Conservation (phyloP, 441 rosid species). For the Gossypium gossypioides region DNA sequence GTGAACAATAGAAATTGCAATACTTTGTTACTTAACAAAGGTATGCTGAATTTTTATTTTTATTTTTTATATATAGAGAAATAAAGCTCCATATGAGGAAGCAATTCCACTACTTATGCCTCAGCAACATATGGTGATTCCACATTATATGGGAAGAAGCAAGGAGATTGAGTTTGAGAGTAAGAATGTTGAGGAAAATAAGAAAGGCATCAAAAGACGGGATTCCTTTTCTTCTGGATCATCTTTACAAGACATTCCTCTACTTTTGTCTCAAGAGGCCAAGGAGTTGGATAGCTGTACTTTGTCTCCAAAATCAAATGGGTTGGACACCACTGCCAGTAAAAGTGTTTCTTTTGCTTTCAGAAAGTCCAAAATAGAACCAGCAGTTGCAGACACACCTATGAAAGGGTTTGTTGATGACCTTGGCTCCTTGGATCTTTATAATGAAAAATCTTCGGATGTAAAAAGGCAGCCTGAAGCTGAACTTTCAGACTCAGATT, state of each 20-base stretch:
- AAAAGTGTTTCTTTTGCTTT: conserved; percentile 50
- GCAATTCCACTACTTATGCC: conserved; percentile 95
- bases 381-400: conserved; percentile 49
- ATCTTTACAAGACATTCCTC: conserved; percentile 81
- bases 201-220: conserved; percentile 42
- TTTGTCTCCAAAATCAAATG: conserved; percentile 35
- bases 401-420: conserved; percentile 91
- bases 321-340: conserved; percentile 24
- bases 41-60: conserved; percentile 12
- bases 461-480: conserved; percentile 25
- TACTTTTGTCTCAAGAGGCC: conserved; percentile 80
- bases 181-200: conserved; percentile 34
- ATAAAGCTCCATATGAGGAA: conserved; percentile 91
- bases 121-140: conserved; percentile 98
- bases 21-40: background rate
- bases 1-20: background rate
- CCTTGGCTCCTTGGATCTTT: conserved; percentile 31
- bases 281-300: conserved; percentile 36
- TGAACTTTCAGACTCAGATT: conserved; percentile 45
- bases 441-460: conserved; percentile 26
- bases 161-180: background rate
- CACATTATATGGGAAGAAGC: conserved; percentile 79
- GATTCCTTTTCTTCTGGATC: conserved; percentile 74
- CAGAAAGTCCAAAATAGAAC: conserved; percentile 50
- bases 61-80: conserved; percentile 40